Conservation (phyloP, 2,329 filamentous ascomycete genomes). For the Neopestalotiopsis sp. region DNA sequence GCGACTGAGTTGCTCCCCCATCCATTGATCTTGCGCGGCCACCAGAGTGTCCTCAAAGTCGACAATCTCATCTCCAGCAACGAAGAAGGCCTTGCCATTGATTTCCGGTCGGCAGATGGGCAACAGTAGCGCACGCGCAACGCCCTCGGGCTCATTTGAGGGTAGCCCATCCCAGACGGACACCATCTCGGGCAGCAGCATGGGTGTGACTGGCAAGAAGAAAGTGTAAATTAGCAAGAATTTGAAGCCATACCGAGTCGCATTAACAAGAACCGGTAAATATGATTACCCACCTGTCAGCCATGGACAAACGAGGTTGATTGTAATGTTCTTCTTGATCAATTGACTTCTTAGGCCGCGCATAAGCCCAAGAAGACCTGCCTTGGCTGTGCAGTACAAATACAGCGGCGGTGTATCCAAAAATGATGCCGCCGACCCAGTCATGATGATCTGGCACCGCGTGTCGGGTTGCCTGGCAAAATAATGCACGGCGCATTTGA, state of each 20-base stretch:
- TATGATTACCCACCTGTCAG: background rate
- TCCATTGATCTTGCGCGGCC: background rate
- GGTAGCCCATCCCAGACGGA: background rate
- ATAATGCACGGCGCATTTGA: slow-evolving; percentile 4
- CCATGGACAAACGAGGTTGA: slow-evolving; percentile 8
- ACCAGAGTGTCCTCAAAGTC: slow-evolving; percentile 3
- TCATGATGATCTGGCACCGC: slow-evolving; percentile 4
- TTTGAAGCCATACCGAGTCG: background rate
- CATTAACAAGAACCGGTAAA: background rate
- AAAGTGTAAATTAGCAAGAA: background rate
- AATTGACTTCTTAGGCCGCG: background rate
- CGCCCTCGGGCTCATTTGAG: background rate
- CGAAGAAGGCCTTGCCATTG: slow-evolving; percentile 13
- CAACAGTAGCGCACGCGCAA: background rate
- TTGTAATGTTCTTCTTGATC: slow-evolving; percentile 1
- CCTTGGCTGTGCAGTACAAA: background rate
- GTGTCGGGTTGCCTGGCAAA: background rate
- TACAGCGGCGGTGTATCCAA: background rate
- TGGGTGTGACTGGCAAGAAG: background rate
- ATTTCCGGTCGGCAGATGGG: background rate
- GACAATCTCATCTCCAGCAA: background rate
- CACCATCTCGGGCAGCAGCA: background rate
- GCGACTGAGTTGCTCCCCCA: slow-evolving; percentile 2
- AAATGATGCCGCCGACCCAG: slow-evolving; percentile 3
- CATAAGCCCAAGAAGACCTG: slow-evolving; percentile 8